These are phyloP conservation scores for Ustilago cynodontis DNA, from an alignment of 1,284 basidiomycete genomes.

Conservation along the genomic window DNA sequence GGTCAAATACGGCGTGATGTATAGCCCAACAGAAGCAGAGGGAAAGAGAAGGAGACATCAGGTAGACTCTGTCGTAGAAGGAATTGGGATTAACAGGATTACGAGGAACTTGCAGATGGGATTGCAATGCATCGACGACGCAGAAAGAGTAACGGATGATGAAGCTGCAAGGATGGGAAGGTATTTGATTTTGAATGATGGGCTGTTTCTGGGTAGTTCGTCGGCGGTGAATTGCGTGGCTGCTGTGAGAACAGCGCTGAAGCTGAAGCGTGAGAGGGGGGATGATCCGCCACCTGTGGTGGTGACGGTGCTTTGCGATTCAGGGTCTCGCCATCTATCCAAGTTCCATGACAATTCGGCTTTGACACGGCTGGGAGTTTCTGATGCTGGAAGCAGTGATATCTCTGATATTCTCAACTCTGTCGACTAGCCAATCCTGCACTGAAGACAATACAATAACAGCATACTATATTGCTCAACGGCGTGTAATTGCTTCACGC, in stretches of 20 bases:
- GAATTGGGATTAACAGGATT: constrained; percentile 76
- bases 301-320: constrained; percentile 68
- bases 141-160: constrained; percentile 63
- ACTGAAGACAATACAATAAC: not conserved
- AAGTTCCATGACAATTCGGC: constrained; percentile 66
- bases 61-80: constrained; percentile 71
- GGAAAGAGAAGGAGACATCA: constrained; percentile 94
- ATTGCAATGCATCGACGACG: constrained; percentile 61
- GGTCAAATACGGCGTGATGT: constrained; percentile 83
- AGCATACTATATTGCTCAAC: not conserved
- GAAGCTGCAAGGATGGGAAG: constrained; percentile 67
- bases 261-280: constrained; percentile 53
- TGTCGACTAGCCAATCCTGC: not conserved
- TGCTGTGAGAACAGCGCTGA: constrained; percentile 74
- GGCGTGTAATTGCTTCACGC: not conserved
- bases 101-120: constrained; percentile 66
- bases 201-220: constrained; percentile 93
- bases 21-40: constrained; percentile 88
- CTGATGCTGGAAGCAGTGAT: constrained; percentile 52
- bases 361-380: constrained; percentile 47
- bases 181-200: constrained; percentile 75
- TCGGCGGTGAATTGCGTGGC: constrained; percentile 96
- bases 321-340: constrained; percentile 65
- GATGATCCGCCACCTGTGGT: constrained; percentile 55
- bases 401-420: constrained; percentile 62